Evolutionary conservation across 2,329 filamentous ascomycete genomes (phyloP).

Genomic region (Cercospora zeae-maydis): DNA sequence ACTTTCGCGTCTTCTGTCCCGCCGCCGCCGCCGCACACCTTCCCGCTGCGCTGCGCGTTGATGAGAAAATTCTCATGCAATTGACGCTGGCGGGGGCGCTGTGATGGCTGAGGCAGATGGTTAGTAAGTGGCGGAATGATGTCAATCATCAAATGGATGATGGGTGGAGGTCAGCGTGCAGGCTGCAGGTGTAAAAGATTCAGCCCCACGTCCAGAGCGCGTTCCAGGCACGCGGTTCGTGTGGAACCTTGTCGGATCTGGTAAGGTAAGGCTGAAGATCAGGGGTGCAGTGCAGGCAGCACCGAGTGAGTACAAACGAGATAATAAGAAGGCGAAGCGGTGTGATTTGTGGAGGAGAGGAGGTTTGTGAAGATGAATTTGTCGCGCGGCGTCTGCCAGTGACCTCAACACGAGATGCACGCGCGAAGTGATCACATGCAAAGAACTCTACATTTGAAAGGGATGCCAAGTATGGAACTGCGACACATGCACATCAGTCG

Average conservation of each 20-base stretch:
- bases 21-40: background rate
- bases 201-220: conserved; percentile 8
- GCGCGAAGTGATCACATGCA: conserved; percentile 1
- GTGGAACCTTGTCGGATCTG: conserved; percentile 3
- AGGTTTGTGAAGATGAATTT: background rate
- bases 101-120: background rate
- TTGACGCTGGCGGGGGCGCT: background rate
- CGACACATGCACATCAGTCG: conserved; percentile 4
- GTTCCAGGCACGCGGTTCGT: conserved; percentile 6
- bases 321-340: background rate
- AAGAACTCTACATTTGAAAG: background rate
- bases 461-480: background rate
- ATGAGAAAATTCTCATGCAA: background rate
- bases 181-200: conserved; percentile 5
- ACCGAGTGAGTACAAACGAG: background rate
- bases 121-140: background rate
- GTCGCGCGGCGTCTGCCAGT: background rate
- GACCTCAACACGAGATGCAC: background rate
- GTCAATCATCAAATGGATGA: background rate
- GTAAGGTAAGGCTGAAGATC: background rate
- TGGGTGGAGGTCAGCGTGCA: background rate
- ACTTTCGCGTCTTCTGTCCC: background rate
- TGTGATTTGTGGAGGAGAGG: background rate
- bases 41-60: background rate
- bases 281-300: background rate